Evolutionary conservation across 768 basidiomycete genomes (phyloP).

Genomic region (Russula sp.): DNA sequence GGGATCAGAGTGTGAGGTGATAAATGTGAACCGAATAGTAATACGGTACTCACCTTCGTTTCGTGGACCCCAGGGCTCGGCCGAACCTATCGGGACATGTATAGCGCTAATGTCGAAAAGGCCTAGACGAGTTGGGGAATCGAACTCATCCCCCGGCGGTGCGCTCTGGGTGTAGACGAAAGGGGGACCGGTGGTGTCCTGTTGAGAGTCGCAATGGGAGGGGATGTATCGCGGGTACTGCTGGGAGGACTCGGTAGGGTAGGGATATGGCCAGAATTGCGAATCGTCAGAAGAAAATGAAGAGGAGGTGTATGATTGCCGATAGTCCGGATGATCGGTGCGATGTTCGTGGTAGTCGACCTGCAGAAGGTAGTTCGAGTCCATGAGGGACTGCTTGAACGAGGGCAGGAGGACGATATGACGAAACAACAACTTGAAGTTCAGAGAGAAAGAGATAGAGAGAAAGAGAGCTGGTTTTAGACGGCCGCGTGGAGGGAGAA

Average conservation of each 20-base stretch:
- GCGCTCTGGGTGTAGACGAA: neutral
- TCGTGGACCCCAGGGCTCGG: slow-evolving; percentile 9
- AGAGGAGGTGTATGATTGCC: neutral
- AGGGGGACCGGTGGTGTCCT: neutral
- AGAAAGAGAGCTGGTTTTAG: neutral
- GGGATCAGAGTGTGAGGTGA: neutral
- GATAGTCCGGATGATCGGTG: slow-evolving; percentile 8
- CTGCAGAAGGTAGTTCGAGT: slow-evolving; percentile 9
- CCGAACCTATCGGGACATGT: neutral
- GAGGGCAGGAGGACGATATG: too few species aligned
- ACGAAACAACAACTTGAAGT: slow-evolving; percentile 3
- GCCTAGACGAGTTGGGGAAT: slow-evolving; percentile 5
- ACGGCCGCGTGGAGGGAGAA: slow-evolving; percentile 8
- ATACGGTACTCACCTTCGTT: neutral
- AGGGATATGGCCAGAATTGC: slow-evolving; percentile 16
- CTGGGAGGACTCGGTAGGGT: neutral
- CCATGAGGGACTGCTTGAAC: neutral
- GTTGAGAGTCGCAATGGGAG: slow-evolving; percentile 9
- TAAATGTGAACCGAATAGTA: neutral
- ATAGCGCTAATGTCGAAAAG: slow-evolving; percentile 13
- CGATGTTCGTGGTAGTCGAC: slow-evolving; percentile 9
- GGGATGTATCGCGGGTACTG: slow-evolving; percentile 6
- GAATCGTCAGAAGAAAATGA: slow-evolving; percentile 7
- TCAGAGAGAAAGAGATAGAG: neutral
- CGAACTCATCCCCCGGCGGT: neutral